phyloP scores from a whole-genome alignment of 805 yeast species.

The Cyberlindnera subsufficiens region DNA sequence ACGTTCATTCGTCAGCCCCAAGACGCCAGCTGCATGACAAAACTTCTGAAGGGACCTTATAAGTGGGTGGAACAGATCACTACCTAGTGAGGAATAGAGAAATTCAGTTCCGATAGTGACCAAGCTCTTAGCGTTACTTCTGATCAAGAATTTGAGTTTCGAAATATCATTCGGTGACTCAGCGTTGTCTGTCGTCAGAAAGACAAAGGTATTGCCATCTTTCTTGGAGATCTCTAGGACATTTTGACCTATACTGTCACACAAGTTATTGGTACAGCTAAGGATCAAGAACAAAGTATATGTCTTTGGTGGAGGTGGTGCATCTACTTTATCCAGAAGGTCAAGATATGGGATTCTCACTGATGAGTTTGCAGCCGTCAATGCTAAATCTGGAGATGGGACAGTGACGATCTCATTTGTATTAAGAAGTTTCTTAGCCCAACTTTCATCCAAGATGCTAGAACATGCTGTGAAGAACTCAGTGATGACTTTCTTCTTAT shows the following conservation, averaged over 20 bases:
- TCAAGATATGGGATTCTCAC: conserved; percentile 60
- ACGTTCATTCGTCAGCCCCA: conserved; percentile 51
- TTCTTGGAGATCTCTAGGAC: conserved; percentile 36
- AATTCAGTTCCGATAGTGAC: conserved; percentile 42
- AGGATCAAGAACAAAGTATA: conserved; percentile 58
- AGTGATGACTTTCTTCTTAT: conserved; percentile 53
- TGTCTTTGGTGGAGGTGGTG: conserved; percentile 61
- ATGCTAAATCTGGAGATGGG: conserved; percentile 22
- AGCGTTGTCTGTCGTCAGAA: conserved; percentile 9
- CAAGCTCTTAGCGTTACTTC: conserved; percentile 33
- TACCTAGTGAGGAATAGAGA: conserved; percentile 62
- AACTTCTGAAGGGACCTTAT: conserved; percentile 74
- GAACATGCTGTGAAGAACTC: conserved; percentile 45
- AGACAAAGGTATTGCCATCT: conserved; percentile 9
- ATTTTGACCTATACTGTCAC: conserved; percentile 63
- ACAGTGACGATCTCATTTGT: conserved; percentile 25
- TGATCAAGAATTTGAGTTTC: conserved; percentile 22
- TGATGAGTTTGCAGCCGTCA: conserved; percentile 39
- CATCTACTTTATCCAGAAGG: conserved; percentile 71
- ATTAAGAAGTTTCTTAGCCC: conserved; percentile 28
- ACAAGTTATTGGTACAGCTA: conserved; percentile 43
- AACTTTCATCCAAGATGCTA: conserved; percentile 27
- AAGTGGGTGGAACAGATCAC: conserved; percentile 58
- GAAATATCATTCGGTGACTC: conserved; percentile 2
- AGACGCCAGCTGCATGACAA: conserved; percentile 75